Percentiles rank a stretch among this genome's conserved stretches.
These are phyloP conservation scores for Penicillium coprophilum DNA, from an alignment of 495 filamentous ascomycete species.

Conservation along the genomic window DNA sequence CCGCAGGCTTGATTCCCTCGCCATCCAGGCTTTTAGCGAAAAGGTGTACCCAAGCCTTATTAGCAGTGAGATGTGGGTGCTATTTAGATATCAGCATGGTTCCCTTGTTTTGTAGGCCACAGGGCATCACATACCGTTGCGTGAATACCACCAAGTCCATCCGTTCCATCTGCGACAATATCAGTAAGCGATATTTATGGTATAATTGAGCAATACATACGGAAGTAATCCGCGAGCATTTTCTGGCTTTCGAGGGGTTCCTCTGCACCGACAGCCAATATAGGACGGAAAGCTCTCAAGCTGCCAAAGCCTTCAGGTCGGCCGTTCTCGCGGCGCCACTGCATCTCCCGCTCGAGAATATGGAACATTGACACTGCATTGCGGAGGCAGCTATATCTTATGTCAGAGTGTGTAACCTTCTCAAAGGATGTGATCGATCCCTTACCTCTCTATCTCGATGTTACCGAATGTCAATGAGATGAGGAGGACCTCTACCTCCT, in stretches of 20 bases:
- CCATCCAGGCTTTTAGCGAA: slow-evolving; percentile 57
- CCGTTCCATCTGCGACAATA: slow-evolving; percentile 68
- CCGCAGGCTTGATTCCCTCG: slow-evolving; percentile 36
- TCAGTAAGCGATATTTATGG: not conserved
- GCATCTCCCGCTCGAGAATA: slow-evolving; percentile 82
- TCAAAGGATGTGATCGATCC: not conserved
- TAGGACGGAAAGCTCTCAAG: slow-evolving; percentile 66
- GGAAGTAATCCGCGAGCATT: slow-evolving; percentile 87
- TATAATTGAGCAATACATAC: slow-evolving; percentile 50
- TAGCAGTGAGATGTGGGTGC: slow-evolving; percentile 85
- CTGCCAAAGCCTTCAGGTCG: slow-evolving; percentile 65
- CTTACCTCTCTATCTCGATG: slow-evolving; percentile 73
- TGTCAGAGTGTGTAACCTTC: not conserved
- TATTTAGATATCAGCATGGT: slow-evolving; percentile 30
- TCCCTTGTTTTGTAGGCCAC: slow-evolving; percentile 9
- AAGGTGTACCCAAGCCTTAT: slow-evolving; percentile 79
- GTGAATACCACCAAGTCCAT: slow-evolving; percentile 92
- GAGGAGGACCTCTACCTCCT: slow-evolving; percentile 85
- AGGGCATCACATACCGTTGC: slow-evolving; percentile 55
- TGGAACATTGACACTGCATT: slow-evolving; percentile 93
- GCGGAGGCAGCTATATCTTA: slow-evolving; percentile 65
- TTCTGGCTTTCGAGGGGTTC: slow-evolving; percentile 81
- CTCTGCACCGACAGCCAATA: slow-evolving; percentile 83
- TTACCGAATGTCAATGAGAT: slow-evolving; percentile 94
- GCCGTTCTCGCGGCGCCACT: slow-evolving; percentile 72